These are phyloP conservation scores for Albugo laibachii DNA, from an alignment of 352 stramenopile species.

Conservation along the genomic window DNA sequence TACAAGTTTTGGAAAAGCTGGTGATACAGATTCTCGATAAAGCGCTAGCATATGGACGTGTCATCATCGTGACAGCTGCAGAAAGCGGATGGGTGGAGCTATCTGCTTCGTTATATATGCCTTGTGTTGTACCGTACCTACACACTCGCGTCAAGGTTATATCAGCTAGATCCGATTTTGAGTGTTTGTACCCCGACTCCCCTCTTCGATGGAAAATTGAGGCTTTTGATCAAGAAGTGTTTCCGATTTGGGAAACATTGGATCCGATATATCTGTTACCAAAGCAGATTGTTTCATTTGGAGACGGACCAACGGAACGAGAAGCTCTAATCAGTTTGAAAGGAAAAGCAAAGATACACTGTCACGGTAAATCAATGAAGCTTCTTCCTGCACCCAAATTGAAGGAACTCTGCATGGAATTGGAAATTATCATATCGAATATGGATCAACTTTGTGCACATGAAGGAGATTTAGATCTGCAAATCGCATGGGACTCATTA, in stretches of 20 bases:
- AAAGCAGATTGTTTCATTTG: conserved; percentile 60
- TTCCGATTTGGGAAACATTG: conserved; percentile 54
- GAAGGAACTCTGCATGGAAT: conserved; percentile 48
- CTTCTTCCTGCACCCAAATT: conserved; percentile 79
- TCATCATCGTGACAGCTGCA: conserved; percentile 81
- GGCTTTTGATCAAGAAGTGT: conserved; percentile 75
- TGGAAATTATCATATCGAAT: conserved; percentile 63
- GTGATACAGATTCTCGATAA: conserved; percentile 52
- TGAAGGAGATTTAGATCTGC: conserved; percentile 59
- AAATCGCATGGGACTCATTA: conserved; percentile 51
- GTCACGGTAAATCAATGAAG: conserved; percentile 75
- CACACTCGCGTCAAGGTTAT: conserved; percentile 71
- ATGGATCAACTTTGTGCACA: conserved; percentile 63
- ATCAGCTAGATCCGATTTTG: conserved; percentile 81
- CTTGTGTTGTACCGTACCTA: conserved; percentile 48
- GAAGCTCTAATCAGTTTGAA: conserved; percentile 74
- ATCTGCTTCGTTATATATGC: conserved; percentile 76
- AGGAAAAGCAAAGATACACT: conserved; percentile 59
- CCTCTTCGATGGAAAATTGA: conserved; percentile 77
- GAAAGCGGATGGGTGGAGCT: conserved; percentile 82
- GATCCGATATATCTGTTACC: conserved; percentile 10
- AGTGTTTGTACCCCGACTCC: conserved; percentile 73
- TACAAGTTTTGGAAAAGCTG: conserved; percentile 56
- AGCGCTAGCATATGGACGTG: conserved; percentile 46
- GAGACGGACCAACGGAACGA: conserved; percentile 65